phyloP scores from a whole-genome alignment of 2,329 filamentous ascomycete species.

The Fusarium beomiforme region DNA sequence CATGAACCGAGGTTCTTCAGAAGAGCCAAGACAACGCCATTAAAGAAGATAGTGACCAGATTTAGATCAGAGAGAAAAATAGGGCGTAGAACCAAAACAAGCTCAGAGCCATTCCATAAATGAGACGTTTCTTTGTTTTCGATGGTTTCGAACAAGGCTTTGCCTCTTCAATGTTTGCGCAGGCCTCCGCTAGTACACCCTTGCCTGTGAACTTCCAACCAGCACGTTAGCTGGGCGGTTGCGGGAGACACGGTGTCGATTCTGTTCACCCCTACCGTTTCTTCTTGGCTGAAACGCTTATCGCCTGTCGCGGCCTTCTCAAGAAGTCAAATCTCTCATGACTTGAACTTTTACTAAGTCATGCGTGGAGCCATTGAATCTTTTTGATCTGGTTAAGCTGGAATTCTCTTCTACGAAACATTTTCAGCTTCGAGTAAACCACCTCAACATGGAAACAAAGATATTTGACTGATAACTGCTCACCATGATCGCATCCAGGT shows the following conservation, averaged over 20 bases:
- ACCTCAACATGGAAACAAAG: not conserved
- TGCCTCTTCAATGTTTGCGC: conserved; percentile 7
- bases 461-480: not conserved
- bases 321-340: conserved; percentile 2
- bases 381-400: not conserved
- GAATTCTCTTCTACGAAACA: conserved; percentile 20
- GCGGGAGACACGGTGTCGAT: conserved; percentile 12
- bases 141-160: conserved; percentile 29
- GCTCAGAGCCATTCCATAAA: not conserved
- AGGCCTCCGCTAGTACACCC: conserved; percentile 10
- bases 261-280: not conserved
- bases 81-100: not conserved
- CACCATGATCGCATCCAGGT: not conserved
- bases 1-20: conserved; percentile 7
- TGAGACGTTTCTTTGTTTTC: conserved; percentile 15
- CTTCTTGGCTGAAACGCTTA: conserved; percentile 23
- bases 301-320: conserved; percentile 8
- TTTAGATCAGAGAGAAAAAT: not conserved
- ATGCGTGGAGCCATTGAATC: conserved; percentile 8
- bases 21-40: conserved; percentile 4
- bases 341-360: not conserved
- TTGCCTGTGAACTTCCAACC: conserved; percentile 6
- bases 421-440: conserved; percentile 11
- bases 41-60: not conserved
- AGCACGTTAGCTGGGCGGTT: conserved; percentile 8